These are phyloP conservation scores for Cylindrotheca closterium DNA, from an alignment of 108 stramenopile genomes.

Conservation along the genomic window DNA sequence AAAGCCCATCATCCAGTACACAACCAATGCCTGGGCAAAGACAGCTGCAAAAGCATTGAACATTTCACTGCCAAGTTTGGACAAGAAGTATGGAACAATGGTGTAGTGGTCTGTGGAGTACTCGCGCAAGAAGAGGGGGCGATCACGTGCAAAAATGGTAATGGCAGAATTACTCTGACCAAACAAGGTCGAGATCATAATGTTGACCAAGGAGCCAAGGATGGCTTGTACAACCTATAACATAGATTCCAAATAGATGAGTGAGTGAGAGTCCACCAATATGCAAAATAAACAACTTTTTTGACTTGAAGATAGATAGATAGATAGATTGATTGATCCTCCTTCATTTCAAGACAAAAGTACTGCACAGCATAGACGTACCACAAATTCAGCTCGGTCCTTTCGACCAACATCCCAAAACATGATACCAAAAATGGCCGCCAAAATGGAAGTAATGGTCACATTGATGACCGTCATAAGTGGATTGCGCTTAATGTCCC, in stretches of 20 bases:
- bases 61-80: slow-evolving; percentile 36
- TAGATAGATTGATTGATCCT: too few relatives aligned
- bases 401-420: slow-evolving; percentile 29
- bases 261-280: neutral
- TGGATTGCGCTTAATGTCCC: slow-evolving; percentile 33
- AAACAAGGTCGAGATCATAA: slow-evolving; percentile 45
- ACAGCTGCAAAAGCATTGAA: slow-evolving; percentile 28
- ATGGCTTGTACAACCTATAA: slow-evolving; percentile 31
- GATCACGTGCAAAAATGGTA: slow-evolving; percentile 18
- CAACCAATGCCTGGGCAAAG: slow-evolving; percentile 33
- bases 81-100: slow-evolving; percentile 64
- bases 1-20: slow-evolving; percentile 62
- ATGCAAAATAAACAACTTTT: neutral
- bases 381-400: neutral
- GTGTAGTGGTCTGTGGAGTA: slow-evolving; percentile 82
- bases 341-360: too few relatives aligned
- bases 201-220: slow-evolving; percentile 53
- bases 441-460: slow-evolving; percentile 41
- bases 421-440: slow-evolving; percentile 44
- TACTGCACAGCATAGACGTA: too few relatives aligned
- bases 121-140: slow-evolving; percentile 61
- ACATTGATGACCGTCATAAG: slow-evolving; percentile 33
- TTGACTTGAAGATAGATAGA: slow-evolving; percentile 34
- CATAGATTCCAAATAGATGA: neutral
- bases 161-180: slow-evolving; percentile 59